Percentiles rank a stretch among this genome's conserved stretches.
Evolutionary conservation across 2,329 filamentous ascomycete genomes (phyloP).

Genomic region (Trichoderma harzianum): DNA sequence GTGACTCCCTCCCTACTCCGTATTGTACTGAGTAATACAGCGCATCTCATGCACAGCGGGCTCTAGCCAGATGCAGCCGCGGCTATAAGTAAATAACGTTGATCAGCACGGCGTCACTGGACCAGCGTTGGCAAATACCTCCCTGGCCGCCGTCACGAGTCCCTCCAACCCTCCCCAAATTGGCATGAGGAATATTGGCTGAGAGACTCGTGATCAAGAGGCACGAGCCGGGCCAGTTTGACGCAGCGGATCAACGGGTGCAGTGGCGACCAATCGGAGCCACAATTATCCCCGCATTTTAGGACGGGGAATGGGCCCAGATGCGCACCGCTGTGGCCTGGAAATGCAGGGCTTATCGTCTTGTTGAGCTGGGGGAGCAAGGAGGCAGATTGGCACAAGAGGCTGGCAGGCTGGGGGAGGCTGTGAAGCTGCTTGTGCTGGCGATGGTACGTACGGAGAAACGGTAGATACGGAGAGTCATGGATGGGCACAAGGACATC

Average conservation of each 20-base stretch:
- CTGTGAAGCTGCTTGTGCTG: not conserved
- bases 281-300: slow-evolving; percentile 17
- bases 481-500: not conserved
- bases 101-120: slow-evolving; percentile 15
- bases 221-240: slow-evolving; percentile 17
- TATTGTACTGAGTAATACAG: not conserved
- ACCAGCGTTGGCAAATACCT: slow-evolving; percentile 6
- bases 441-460: not conserved
- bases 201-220: slow-evolving; percentile 16
- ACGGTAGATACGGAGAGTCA: not conserved
- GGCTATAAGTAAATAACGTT: slow-evolving; percentile 16
- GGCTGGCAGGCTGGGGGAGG: not conserved
- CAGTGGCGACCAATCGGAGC: slow-evolving; percentile 16
- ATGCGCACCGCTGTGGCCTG: slow-evolving; percentile 8
- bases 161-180: not conserved
- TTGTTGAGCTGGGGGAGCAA: slow-evolving; percentile 13
- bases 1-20: not conserved
- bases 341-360: slow-evolving; percentile 16
- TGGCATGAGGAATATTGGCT: slow-evolving; percentile 5
- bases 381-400: not conserved
- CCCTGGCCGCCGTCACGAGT: slow-evolving; percentile 15
- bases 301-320: slow-evolving; percentile 11
- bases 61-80: slow-evolving; percentile 3
- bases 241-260: slow-evolving; percentile 16
- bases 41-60: slow-evolving; percentile 1